Evolutionary conservation across 371 early-diverging fungal species (phyloP).

Genomic region (Blakeslea trispora): DNA sequence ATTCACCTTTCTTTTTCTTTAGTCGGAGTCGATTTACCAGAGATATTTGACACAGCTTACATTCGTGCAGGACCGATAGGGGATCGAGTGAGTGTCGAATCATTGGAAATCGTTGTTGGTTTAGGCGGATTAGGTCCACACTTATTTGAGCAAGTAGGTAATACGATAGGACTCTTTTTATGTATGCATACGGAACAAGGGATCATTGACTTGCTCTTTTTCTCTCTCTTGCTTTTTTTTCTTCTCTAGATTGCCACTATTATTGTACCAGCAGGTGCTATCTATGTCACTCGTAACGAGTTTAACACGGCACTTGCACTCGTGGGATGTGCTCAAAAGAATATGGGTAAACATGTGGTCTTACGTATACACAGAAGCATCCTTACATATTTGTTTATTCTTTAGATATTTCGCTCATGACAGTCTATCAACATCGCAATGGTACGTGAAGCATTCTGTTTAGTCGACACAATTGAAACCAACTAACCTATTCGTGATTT

Average conservation of each 20-base stretch:
- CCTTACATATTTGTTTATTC: not conserved
- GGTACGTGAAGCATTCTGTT: slow-evolving; percentile 11
- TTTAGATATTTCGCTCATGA: slow-evolving; percentile 24
- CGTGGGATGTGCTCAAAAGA: slow-evolving; percentile 76
- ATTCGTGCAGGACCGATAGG: slow-evolving; percentile 52
- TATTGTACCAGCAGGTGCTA: slow-evolving; percentile 52
- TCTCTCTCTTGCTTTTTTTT: no score
- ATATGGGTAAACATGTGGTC: slow-evolving; percentile 56
- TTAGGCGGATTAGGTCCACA: slow-evolving; percentile 54
- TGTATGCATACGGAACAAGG: not conserved
- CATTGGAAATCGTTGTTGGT: slow-evolving; percentile 53
- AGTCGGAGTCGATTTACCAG: slow-evolving; percentile 61
- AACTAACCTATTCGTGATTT: not conserved
- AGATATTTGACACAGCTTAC: slow-evolving; percentile 61
- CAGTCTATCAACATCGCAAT: slow-evolving; percentile 29
- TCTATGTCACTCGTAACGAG: slow-evolving; percentile 63
- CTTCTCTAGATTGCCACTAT: slow-evolving; percentile 42
- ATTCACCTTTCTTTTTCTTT: slow-evolving; percentile 7
- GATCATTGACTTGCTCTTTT: no score
- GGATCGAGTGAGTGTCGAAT: slow-evolving; percentile 52
- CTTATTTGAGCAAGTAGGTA: slow-evolving; percentile 57
- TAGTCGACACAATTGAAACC: no score
- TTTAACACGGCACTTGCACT: slow-evolving; percentile 75
- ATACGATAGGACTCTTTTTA: slow-evolving; percentile 5
- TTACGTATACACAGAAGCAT: not conserved